A percentile compares a stretch with the other conserved stretches of the same genome.
These are phyloP conservation scores for Hypomyces perniciosus DNA, from an alignment of 2,329 filamentous ascomycete species.

Conservation along the genomic window DNA sequence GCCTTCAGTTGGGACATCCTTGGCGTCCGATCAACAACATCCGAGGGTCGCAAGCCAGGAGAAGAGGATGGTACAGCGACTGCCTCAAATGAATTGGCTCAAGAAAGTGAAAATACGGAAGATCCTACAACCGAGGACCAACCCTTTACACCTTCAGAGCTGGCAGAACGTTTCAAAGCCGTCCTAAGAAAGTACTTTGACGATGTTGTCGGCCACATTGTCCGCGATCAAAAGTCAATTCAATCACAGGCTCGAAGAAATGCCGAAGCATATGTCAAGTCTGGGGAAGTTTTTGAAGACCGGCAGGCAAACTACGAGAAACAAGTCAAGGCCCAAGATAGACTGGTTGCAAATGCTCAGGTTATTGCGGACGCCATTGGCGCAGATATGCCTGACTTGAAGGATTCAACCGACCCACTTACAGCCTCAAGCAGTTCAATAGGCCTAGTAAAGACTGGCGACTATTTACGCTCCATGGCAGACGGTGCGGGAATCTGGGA, in stretches of 20 bases:
- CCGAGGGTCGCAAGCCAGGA: constrained; percentile 76
- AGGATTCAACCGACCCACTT: constrained; percentile 69
- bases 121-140: constrained; percentile 51
- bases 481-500: constrained; percentile 97
- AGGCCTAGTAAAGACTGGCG: constrained; percentile 86
- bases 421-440: constrained; percentile 68
- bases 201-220: constrained; percentile 80
- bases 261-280: constrained; percentile 96
- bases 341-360: constrained; percentile 83
- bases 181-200: constrained; percentile 86
- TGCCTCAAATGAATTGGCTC: constrained; percentile 27
- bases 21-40: constrained; percentile 64
- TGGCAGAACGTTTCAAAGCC: constrained; percentile 80
- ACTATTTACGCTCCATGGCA: constrained; percentile 83
- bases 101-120: constrained; percentile 48
- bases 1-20: constrained; percentile 94
- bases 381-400: constrained; percentile 88
- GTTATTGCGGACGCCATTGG: constrained; percentile 82
- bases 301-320: constrained; percentile 94
- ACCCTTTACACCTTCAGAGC: constrained; percentile 67
- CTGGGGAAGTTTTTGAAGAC: constrained; percentile 96
- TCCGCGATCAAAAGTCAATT: constrained; percentile 88
- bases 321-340: constrained; percentile 85
- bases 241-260: constrained; percentile 85
- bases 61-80: constrained; percentile 71